Conservation (phyloP, 257 asterid species). For the Sherardia arvensis region DNA sequence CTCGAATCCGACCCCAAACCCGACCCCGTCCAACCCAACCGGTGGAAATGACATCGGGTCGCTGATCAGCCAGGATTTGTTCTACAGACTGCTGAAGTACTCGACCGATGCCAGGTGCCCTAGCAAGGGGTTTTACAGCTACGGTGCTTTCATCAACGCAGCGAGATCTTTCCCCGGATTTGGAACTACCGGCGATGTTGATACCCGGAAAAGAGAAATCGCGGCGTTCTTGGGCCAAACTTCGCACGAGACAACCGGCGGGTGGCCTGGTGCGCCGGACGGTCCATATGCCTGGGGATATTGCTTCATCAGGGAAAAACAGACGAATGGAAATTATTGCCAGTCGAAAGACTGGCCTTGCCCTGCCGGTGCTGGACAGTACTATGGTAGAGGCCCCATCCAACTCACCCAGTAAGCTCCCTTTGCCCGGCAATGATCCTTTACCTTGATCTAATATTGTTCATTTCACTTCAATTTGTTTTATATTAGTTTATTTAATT, state of each 20-base stretch:
- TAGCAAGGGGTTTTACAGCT: conserved; percentile 23
- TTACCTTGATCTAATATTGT: too few relatives aligned
- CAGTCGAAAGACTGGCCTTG: background rate
- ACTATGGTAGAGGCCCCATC: conserved; percentile 24
- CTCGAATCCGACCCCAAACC: background rate
- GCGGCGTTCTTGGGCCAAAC: conserved; percentile 31
- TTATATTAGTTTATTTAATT: too few relatives aligned
- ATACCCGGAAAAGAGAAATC: conserved; percentile 18
- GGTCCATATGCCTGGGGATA: conserved; percentile 26
- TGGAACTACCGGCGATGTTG: conserved; percentile 25
- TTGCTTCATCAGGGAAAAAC: conserved; percentile 16
- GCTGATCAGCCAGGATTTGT: conserved; percentile 6
- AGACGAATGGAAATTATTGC: background rate
- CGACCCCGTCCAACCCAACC: conserved; percentile 4
- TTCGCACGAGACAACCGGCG: conserved; percentile 29
- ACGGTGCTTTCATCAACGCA: conserved; percentile 23
- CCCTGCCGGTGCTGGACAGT: conserved; percentile 2
- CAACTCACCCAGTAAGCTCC: conserved; percentile 19
- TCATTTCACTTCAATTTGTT: too few relatives aligned
- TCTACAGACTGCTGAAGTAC: conserved; percentile 19
- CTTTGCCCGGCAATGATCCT: background rate
- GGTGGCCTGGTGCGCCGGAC: conserved; percentile 18
- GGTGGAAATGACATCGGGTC: conserved; percentile 7
- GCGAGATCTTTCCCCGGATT: conserved; percentile 23
- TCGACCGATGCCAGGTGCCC: conserved; percentile 12